Percentiles rank a stretch among this genome's conserved stretches.
phyloP scores from a whole-genome alignment of 345 rosid genomes.

The Populus davidiana region DNA sequence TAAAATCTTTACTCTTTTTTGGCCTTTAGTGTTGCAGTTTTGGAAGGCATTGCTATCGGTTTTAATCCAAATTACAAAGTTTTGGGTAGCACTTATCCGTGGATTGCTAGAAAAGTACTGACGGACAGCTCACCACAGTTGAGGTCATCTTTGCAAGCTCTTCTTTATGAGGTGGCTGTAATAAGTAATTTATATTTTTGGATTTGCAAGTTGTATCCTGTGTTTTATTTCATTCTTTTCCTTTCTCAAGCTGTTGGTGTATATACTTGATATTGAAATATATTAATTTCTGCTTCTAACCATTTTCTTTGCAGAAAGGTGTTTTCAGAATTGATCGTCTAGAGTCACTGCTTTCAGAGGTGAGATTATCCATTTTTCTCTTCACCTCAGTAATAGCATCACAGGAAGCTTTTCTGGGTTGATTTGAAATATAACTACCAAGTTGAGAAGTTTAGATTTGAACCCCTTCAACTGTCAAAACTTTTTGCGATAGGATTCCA shows the following conservation, averaged over 20 bases:
- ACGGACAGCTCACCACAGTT: slow-evolving; percentile 85
- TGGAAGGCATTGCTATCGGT: slow-evolving; percentile 91
- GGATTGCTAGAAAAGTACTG: slow-evolving; percentile 89
- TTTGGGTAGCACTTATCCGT: slow-evolving; percentile 93
- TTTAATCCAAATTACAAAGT: slow-evolving; percentile 83
- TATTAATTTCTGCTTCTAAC: slow-evolving; percentile 6
- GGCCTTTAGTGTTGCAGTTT: slow-evolving; percentile 73
- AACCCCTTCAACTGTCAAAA: no score
- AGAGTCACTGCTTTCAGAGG: slow-evolving; percentile 84
- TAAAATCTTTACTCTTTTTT: slow-evolving; percentile 5
- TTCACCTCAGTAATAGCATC: neutral
- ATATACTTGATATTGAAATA: neutral
- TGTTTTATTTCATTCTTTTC: neutral
- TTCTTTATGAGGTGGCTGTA: slow-evolving; percentile 69
- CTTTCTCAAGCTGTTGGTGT: neutral
- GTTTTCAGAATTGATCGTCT: slow-evolving; percentile 88
- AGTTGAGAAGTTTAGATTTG: no score
- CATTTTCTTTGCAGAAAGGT: slow-evolving; percentile 57
- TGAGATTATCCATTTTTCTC: slow-evolving; percentile 31
- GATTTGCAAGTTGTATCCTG: neutral
- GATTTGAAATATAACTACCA: no score
- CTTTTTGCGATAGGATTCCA: no score
- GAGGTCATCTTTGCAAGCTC: slow-evolving; percentile 63
- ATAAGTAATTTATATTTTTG: neutral
- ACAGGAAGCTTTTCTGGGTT: no score